Conservation (phyloP, 2,329 filamentous ascomycete genomes). For the Cercospora sp. region DNA sequence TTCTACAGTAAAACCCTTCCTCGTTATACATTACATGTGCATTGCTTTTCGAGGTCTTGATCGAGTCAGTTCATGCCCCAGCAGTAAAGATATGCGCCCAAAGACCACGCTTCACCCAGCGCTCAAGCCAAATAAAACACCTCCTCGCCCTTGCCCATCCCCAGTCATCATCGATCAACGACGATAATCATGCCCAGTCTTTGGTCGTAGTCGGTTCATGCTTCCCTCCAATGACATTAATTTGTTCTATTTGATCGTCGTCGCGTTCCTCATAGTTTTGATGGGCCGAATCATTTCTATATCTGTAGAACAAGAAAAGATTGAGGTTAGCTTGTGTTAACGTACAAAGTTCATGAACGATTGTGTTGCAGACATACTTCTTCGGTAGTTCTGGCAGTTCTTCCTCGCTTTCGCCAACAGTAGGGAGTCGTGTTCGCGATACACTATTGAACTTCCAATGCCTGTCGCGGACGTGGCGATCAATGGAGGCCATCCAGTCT, state of each 20-base stretch:
- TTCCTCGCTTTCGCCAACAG: constrained; percentile 1
- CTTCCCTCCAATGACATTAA: background rate
- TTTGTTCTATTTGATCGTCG: background rate
- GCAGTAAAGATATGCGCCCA: background rate
- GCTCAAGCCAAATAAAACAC: background rate
- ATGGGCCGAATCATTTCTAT: background rate
- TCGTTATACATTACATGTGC: background rate
- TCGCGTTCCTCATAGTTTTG: background rate
- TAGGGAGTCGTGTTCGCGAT: background rate
- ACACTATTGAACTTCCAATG: constrained; percentile 4
- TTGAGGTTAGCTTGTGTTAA: background rate
- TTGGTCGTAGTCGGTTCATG: background rate
- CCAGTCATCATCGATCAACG: background rate
- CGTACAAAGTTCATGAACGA: background rate
- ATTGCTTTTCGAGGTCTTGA: background rate
- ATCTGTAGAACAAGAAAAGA: background rate
- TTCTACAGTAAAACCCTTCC: background rate
- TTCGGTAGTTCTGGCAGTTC: background rate
- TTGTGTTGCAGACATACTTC: background rate
- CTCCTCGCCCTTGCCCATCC: background rate
- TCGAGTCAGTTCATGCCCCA: background rate
- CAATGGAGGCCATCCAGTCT: constrained; percentile 8
- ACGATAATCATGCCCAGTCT: background rate
- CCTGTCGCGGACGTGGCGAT: background rate
- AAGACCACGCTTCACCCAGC: background rate